These are phyloP conservation scores for Auxenochlorella pyrenoidosa DNA, from an alignment of 139 green algal genomes.

Conservation along the genomic window DNA sequence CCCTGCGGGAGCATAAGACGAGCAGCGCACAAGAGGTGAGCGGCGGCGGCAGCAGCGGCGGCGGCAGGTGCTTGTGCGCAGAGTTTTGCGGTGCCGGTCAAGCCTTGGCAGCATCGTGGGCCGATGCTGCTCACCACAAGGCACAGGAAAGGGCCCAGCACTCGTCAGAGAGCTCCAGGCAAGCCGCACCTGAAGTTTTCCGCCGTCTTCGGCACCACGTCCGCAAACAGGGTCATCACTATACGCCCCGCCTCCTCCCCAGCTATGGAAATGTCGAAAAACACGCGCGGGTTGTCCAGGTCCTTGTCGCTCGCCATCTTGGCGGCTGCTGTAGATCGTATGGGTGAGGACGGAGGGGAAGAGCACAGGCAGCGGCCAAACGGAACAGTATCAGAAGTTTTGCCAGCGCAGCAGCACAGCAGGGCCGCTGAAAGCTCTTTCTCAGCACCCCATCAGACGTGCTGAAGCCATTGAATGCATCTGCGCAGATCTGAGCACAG, in stretches of 20 bases:
- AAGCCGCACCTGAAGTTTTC: conserved; percentile 91
- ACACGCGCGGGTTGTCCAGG: conserved; percentile 72
- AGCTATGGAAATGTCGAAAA: conserved; percentile 89
- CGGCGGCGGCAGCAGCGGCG: too few relatives aligned
- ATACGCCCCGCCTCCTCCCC: conserved; percentile 81
- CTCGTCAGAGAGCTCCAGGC: background rate
- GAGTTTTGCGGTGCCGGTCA: background rate
- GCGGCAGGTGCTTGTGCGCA: background rate
- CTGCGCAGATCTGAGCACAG: too few relatives aligned
- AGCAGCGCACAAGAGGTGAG: background rate
- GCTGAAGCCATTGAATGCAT: too few relatives aligned
- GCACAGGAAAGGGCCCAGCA: background rate
- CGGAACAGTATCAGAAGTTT: too few relatives aligned
- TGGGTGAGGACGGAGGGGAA: background rate
- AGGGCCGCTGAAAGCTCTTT: background rate
- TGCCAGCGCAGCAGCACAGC: too few relatives aligned
- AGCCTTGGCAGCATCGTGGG: background rate
- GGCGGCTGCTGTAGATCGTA: background rate
- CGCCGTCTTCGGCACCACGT: conserved; percentile 79
- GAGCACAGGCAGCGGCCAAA: background rate
- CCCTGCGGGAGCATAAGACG: conserved; percentile 26
- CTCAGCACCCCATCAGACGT: too few relatives aligned
- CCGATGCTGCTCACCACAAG: background rate
- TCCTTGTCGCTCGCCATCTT: background rate
- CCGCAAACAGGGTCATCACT: conserved; percentile 83